A percentile compares a stretch with the other conserved stretches of the same genome.
phyloP scores from a whole-genome alignment of 2,329 filamentous ascomycete genomes.

The Aureobasidium zeae region DNA sequence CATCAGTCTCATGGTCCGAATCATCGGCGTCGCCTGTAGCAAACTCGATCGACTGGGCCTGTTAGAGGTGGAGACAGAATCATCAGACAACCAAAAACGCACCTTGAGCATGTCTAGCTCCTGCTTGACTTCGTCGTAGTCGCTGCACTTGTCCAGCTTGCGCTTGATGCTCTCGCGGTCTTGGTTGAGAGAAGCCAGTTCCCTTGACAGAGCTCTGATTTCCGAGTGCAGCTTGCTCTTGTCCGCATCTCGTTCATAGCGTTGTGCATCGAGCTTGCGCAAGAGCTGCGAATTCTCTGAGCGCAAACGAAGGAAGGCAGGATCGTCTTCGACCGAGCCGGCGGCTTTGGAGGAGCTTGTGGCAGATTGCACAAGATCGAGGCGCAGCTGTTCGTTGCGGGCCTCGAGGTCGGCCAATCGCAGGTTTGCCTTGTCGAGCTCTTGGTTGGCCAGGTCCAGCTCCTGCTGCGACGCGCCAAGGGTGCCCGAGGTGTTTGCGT shows the following conservation, averaged over 20 bases:
- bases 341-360: conserved; percentile 53
- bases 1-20: conserved; percentile 46
- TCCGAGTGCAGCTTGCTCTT: conserved; percentile 68
- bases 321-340: conserved; percentile 73
- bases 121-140: conserved; percentile 94
- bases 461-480: conserved; percentile 75
- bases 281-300: conserved; percentile 90
- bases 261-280: conserved; percentile 72
- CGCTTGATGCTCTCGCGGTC: conserved; percentile 71
- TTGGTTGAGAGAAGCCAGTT: conserved; percentile 61
- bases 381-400: conserved; percentile 82
- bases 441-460: conserved; percentile 84
- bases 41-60: conserved; percentile 73
- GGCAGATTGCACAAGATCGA: conserved; percentile 83
- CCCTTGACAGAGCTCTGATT: conserved; percentile 69
- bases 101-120: conserved; percentile 89
- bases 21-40: conserved; percentile 70
- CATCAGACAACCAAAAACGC: conserved; percentile 16
- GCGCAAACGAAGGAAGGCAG: conserved; percentile 73
- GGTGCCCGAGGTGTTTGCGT: conserved; percentile 43
- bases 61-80: conserved; percentile 18
- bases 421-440: conserved; percentile 80
- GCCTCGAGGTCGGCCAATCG: conserved; percentile 85
- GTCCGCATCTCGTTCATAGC: conserved; percentile 74
- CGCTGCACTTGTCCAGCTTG: conserved; percentile 80